These are phyloP conservation scores for Irpex sp. DNA, from an alignment of 1,284 basidiomycete genomes.

Conservation along the genomic window DNA sequence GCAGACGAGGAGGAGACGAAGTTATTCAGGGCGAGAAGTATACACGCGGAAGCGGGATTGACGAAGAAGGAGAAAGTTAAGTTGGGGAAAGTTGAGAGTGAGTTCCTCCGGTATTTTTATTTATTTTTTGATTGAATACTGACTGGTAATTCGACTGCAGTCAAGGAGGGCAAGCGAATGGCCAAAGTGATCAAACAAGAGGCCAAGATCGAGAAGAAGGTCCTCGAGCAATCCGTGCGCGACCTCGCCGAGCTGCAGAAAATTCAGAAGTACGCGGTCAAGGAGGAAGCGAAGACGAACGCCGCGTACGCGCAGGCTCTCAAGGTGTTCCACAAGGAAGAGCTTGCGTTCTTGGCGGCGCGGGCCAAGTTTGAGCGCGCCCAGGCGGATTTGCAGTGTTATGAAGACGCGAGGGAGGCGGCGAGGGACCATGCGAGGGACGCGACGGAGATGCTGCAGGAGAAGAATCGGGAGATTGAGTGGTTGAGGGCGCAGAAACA, in stretches of 20 bases:
- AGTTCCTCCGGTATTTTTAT: no score
- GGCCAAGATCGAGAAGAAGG: conserved; percentile 47
- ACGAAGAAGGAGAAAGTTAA: conserved; percentile 43
- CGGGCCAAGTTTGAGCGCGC: conserved; percentile 44
- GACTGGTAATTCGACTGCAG: conserved; percentile 26
- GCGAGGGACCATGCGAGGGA: conserved; percentile 40
- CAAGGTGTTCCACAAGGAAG: conserved; percentile 42
- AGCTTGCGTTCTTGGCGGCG: conserved; percentile 43
- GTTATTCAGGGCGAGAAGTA: conserved; percentile 31
- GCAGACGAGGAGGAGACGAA: conserved; percentile 30
- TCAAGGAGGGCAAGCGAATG: conserved; percentile 43
- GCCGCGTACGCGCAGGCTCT: conserved; percentile 40
- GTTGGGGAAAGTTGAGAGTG: conserved; percentile 46
- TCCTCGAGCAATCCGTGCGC: conserved; percentile 41
- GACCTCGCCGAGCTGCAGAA: conserved; percentile 53
- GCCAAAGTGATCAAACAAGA: conserved; percentile 53
- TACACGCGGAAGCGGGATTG: conserved; percentile 39
- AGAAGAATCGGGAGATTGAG: conserved; percentile 53
- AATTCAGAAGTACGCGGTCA: conserved; percentile 48
- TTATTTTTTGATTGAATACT: no score
- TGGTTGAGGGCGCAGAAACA: conserved; percentile 42
- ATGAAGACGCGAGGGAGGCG: conserved; percentile 42
- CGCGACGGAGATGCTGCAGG: conserved; percentile 46
- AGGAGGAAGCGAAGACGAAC: conserved; percentile 46
- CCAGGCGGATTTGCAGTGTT: conserved; percentile 38